phyloP scores from a whole-genome alignment of 2,329 filamentous ascomycete genomes.

The Drechmeria coniospora region DNA sequence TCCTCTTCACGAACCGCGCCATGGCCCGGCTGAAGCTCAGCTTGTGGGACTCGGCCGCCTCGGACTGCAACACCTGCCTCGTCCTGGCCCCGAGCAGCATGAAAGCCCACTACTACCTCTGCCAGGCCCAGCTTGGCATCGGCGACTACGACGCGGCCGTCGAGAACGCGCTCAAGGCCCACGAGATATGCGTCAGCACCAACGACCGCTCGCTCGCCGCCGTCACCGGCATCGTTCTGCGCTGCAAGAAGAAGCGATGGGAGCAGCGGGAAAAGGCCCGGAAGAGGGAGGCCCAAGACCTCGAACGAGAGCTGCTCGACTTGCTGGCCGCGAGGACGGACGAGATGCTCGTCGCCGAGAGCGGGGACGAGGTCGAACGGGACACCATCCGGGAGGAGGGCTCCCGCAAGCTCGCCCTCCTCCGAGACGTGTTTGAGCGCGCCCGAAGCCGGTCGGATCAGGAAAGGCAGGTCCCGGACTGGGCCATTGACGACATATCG shows the following conservation, averaged over 20 bases:
- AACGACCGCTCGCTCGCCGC: conserved; percentile 53
- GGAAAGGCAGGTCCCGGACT: conserved; percentile 53
- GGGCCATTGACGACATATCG: conserved; percentile 61
- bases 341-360: conserved; percentile 21
- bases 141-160: conserved; percentile 53
- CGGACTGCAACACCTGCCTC: conserved; percentile 64
- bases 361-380: conserved; percentile 31
- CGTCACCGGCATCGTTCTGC: conserved; percentile 59
- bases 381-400: conserved; percentile 32
- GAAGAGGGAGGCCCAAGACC: conserved; percentile 34
- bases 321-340: conserved; percentile 32
- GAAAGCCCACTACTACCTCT: conserved; percentile 74
- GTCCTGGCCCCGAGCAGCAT: conserved; percentile 48
- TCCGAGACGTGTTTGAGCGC: conserved; percentile 36
- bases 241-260: conserved; percentile 78
- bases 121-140: conserved; percentile 67
- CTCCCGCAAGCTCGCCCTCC: conserved; percentile 25
- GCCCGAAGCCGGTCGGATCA: conserved; percentile 28
- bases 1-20: conserved; percentile 80
- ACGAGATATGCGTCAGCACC: conserved; percentile 47
- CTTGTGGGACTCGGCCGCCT: conserved; percentile 58
- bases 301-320: conserved; percentile 45
- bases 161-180: conserved; percentile 53
- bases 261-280: conserved; percentile 53
- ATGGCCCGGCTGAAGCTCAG: conserved; percentile 64